Percentiles rank a stretch among this genome's conserved stretches.
phyloP scores from a whole-genome alignment of 169 alveolate genomes.

The Toxoplasma gondii region DNA sequence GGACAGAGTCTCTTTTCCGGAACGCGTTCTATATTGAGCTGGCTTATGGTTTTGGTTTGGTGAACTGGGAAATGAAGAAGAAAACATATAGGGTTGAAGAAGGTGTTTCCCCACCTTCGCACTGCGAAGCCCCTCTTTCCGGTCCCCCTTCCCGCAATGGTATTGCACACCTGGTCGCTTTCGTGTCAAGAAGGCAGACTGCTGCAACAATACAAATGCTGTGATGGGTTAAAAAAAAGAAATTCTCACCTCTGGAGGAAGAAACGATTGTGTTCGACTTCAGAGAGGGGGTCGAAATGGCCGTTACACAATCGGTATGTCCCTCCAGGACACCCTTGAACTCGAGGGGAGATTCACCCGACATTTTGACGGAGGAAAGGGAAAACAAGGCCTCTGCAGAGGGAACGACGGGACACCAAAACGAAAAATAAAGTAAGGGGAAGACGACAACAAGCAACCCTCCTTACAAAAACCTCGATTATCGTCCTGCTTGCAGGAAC shows the following conservation, averaged over 20 bases:
- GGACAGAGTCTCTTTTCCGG: background rate
- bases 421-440: background rate
- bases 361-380: slow-evolving; percentile 13
- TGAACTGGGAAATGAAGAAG: background rate
- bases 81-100: background rate
- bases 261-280: slow-evolving; percentile 89
- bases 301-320: slow-evolving; percentile 95
- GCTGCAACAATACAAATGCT: background rate
- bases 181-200: background rate
- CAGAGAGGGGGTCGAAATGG: slow-evolving; percentile 92
- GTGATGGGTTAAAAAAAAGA: background rate
- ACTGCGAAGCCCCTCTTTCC: background rate
- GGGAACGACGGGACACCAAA: background rate
- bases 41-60: too few species aligned
- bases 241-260: slow-evolving; percentile 90
- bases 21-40: background rate
- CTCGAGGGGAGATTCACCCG: slow-evolving; percentile 53
- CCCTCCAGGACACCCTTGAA: slow-evolving; percentile 90
- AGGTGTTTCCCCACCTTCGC: background rate
- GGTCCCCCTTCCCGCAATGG: background rate
- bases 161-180: background rate
- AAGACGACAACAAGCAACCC: background rate
- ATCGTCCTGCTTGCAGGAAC: background rate
- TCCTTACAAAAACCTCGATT: background rate
- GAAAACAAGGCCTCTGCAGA: background rate